Conservation (phyloP, 805 yeast genomes). For the Yamadazyma kitorensis region DNA sequence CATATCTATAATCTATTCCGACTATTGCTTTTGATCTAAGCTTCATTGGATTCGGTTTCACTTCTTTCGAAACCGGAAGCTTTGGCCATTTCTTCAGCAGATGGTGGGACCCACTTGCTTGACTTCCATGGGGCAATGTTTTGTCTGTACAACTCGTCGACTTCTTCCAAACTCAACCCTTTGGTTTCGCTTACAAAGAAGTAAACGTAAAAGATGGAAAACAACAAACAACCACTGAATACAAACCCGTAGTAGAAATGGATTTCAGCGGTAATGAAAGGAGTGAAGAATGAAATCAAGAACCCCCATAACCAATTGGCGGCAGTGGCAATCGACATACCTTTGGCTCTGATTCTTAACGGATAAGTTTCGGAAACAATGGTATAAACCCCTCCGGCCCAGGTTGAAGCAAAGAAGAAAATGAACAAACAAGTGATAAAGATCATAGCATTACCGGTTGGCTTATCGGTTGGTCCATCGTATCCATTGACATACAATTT, state of each 20-base stretch:
- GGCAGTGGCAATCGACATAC: constrained; percentile 63
- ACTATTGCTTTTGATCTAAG: too few species aligned
- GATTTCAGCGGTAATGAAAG: constrained; percentile 56
- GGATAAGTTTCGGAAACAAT: constrained; percentile 69
- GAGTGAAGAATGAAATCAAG: constrained; percentile 62
- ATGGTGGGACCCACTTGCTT: constrained; percentile 49
- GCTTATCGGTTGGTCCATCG: constrained; percentile 37
- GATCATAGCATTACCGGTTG: constrained; percentile 62
- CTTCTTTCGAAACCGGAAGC: constrained; percentile 8
- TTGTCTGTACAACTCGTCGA: constrained; percentile 61
- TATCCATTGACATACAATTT: constrained; percentile 39
- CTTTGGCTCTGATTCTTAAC: constrained; percentile 56
- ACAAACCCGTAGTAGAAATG: constrained; percentile 68
- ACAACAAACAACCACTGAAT: constrained; percentile 60
- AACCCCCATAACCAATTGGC: constrained; percentile 66
- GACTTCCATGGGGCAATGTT: constrained; percentile 40
- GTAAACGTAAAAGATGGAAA: constrained; percentile 65
- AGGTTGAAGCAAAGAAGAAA: constrained; percentile 64
- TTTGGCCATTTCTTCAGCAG: constrained; percentile 18
- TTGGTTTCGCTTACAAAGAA: constrained; percentile 75
- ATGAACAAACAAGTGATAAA: constrained; percentile 62
- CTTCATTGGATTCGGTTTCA: constrained; percentile 8
- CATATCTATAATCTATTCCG: too few species aligned
- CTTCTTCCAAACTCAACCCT: constrained; percentile 80
- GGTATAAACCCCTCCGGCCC: constrained; percentile 70